phyloP scores from a whole-genome alignment of 805 yeast genomes.

The Cyberlindnera mrakii region DNA sequence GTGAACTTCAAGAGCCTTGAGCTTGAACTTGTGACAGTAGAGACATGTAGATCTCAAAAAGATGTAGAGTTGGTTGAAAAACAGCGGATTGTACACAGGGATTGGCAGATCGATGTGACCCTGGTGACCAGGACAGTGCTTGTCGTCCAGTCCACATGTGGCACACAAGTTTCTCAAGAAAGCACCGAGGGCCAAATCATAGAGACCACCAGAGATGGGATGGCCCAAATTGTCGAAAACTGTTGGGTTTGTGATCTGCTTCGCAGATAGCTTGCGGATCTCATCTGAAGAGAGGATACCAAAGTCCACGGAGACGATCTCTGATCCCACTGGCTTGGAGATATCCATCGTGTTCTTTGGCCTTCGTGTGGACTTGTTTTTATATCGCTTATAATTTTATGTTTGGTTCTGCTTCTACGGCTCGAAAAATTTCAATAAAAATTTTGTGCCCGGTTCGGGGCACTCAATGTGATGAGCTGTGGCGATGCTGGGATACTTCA shows the following conservation, averaged over 20 bases:
- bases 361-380: background rate
- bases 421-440: slow-evolving; percentile 3
- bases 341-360: slow-evolving; percentile 67
- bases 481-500: background rate
- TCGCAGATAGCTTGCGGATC: slow-evolving; percentile 81
- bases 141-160: slow-evolving; percentile 93
- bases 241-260: slow-evolving; percentile 90
- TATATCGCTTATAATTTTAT: slow-evolving; percentile 3
- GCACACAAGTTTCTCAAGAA: slow-evolving; percentile 80
- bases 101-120: slow-evolving; percentile 97
- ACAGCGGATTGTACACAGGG: slow-evolving; percentile 91
- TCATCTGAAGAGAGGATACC: slow-evolving; percentile 78
- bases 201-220: slow-evolving; percentile 89
- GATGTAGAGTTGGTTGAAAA: slow-evolving; percentile 85
- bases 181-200: slow-evolving; percentile 94
- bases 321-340: slow-evolving; percentile 93
- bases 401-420: slow-evolving; percentile 9
- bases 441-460: background rate
- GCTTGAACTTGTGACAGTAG: slow-evolving; percentile 82
- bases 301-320: slow-evolving; percentile 87
- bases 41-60: slow-evolving; percentile 81
- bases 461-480: background rate
- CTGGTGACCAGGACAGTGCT: slow-evolving; percentile 95
- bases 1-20: slow-evolving; percentile 65
- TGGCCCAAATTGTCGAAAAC: slow-evolving; percentile 96